Base-by-base conservation (phyloP, 2,329 filamentous ascomycete genomes). In the Ascochyta lentis region DNA sequence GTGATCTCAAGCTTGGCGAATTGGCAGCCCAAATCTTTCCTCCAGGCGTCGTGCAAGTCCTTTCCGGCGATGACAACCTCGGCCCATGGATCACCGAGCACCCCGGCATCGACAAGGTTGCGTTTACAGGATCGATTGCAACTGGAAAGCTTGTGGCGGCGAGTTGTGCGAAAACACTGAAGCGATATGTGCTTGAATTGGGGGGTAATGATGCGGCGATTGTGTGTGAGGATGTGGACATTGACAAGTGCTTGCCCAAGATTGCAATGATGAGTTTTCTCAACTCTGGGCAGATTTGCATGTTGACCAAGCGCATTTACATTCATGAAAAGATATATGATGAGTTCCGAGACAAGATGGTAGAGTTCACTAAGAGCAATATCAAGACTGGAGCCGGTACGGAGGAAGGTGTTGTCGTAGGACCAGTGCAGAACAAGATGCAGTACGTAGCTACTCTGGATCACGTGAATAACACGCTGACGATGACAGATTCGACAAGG, bases 191-290 rank as follows among this genome's bases (percentile, higher is more conserved):
- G 0, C 78, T 88, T 5, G 86, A 88, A 69, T 78, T 86, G 8
- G 83, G 85, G n/a, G 85, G 85, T 4, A 87, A 88, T 56, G 84
- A 87, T 58, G 79, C 85, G 0, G 80, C 82, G 6, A 84, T 88
- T 61, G 77, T 88, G 16, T 80, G 80, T 41, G 78, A 78, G 1
- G 84, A 86, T 50, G 76, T 79, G n/a, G 79, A 79, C 41, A 75
- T 80, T 16, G 74, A 79, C 13, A 75, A 78, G 40, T 74, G 71
- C n/a, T 61, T 73, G 6, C 65, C 69, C 6, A 71, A 73, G 64
- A 69, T 71, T 8, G 61, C 65, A 3, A 69, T 65, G 53, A 58
- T 66, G 15, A 78, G 81, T 6, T 86, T 87, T 70, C 73, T 84
- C 51, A 85, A 87, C 75, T 79, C 80, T 2, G 84, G 84, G 7